Evolutionary conservation across 352 stramenopile genomes (phyloP), one percentile per base, ranked within the genome.

Genomic region (Globisporangium cylindrosporum): DNA sequence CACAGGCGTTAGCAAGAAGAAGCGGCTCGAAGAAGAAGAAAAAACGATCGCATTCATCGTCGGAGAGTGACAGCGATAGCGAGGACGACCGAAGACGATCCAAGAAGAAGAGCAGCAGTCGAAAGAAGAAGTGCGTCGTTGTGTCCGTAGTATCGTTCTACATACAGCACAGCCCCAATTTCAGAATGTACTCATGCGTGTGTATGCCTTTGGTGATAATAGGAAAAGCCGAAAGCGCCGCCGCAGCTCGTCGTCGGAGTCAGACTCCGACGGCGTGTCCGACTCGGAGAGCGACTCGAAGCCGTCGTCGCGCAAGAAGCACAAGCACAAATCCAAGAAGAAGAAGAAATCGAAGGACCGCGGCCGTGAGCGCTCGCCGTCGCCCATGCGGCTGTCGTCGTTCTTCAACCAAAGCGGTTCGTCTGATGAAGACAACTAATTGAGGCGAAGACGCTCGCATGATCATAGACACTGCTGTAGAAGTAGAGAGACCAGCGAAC

Each of bases 301-400:
- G 54, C 66, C 69, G 53, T 77, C 72, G 36, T 77, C 72, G 36
- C 64, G 72, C 43, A 86, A 62, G 55, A 85, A 80, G 55, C 70
- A 79, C 41, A 72, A 80, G 71, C 73, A 79, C 36, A 76, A 78
- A 46, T 58, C 70, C 65, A 82, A 87, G 68, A 79, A 79, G 64
- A 82, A 84, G 65, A 83, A 92, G 64, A 88, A 86, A 62, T 88
- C 90, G 61, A 84, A 78, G 24, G 55, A 63, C 36, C 68, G 68
- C 29, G 76, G 84, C 27, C 27, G 27, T 32, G 27, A 32, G 51
- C 71, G 60, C 41, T 93, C 77, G 41, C 73, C 77, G 34, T 93
- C 84, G 53, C 82, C 87, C 34, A 74, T 93, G 70, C 82, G 89
- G 32, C 80, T 98, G 25, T 97, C 89, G 9, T 94, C 91, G n/a